phyloP scores from a whole-genome alignment of 2,329 filamentous ascomycete species.

The Fusarium kyushuense region DNA sequence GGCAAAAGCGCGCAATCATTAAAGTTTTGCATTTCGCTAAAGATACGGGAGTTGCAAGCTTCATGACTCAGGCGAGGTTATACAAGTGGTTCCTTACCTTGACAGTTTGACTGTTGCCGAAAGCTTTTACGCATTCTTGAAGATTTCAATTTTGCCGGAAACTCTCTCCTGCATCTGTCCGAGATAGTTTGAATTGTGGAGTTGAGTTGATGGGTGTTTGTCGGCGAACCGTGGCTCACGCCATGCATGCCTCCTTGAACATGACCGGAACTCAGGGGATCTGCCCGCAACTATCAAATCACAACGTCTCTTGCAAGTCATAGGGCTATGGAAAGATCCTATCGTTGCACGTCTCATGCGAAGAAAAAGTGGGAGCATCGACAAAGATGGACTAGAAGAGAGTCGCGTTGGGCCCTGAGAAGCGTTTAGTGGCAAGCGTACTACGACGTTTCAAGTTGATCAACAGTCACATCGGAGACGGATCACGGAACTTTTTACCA shows the following conservation, averaged over 20 bases:
- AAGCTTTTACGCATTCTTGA: not conserved
- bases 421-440: slow-evolving; percentile 15
- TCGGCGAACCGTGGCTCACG: slow-evolving; percentile 1
- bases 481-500: slow-evolving; percentile 28
- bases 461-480: slow-evolving; percentile 25
- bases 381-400: slow-evolving; percentile 2
- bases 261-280: slow-evolving; percentile 11
- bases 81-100: slow-evolving; percentile 2
- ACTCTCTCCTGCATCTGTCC: slow-evolving; percentile 11
- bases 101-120: not conserved
- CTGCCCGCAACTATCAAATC: not conserved
- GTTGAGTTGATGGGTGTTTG: slow-evolving; percentile 7
- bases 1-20: not conserved
- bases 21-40: slow-evolving; percentile 4
- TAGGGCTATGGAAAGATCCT: slow-evolving; percentile 5
- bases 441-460: slow-evolving; percentile 27
- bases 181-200: slow-evolving; percentile 10
- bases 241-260: not conserved
- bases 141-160: slow-evolving; percentile 12
- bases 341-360: slow-evolving; percentile 3
- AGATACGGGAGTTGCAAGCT: not conserved
- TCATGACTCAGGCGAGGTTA: slow-evolving; percentile 1
- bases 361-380: slow-evolving; percentile 4
- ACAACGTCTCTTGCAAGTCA: not conserved
- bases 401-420: slow-evolving; percentile 10